A percentile compares a stretch with the other conserved stretches of the same genome.
Evolutionary conservation across 305 asterid species (phyloP).

Genomic region (Galium porrigens): DNA sequence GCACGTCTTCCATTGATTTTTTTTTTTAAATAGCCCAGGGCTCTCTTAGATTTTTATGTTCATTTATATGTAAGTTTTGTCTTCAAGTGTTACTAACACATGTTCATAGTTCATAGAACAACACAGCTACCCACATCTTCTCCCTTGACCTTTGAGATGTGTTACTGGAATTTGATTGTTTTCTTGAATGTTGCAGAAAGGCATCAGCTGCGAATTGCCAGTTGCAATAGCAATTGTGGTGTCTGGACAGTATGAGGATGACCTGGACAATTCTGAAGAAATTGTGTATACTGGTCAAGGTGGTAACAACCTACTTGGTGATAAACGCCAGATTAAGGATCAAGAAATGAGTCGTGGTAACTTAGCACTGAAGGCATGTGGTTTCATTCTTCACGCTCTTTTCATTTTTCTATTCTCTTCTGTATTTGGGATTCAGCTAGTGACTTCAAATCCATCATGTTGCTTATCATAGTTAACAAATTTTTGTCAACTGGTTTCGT

Average conservation of each 20-base stretch:
- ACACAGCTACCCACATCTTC: background rate
- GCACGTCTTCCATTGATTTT: no score
- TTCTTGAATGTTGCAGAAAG: constrained; percentile 29
- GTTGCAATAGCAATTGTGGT: constrained; percentile 57
- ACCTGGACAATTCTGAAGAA: constrained; percentile 61
- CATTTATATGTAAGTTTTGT: no score
- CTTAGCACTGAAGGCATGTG: constrained; percentile 59
- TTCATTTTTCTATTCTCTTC: background rate
- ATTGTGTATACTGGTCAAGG: constrained; percentile 91
- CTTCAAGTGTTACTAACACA: no score
- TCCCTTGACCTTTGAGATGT: background rate
- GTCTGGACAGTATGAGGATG: constrained; percentile 90
- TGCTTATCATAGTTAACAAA: background rate
- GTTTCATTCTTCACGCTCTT: constrained; percentile 5
- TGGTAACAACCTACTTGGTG: constrained; percentile 63
- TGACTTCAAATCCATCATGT: background rate
- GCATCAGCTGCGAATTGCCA: constrained; percentile 33
- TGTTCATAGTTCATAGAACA: background rate
- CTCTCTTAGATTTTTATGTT: no score
- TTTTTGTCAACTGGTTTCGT: background rate
- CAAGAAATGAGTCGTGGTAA: constrained; percentile 63
- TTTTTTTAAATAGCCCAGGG: no score
- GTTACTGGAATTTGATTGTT: background rate
- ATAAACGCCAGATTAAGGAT: constrained; percentile 53
- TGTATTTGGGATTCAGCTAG: constrained; percentile 1